phyloP scores from a whole-genome alignment of 805 yeast species.

The Priceomyces melissophilus region DNA sequence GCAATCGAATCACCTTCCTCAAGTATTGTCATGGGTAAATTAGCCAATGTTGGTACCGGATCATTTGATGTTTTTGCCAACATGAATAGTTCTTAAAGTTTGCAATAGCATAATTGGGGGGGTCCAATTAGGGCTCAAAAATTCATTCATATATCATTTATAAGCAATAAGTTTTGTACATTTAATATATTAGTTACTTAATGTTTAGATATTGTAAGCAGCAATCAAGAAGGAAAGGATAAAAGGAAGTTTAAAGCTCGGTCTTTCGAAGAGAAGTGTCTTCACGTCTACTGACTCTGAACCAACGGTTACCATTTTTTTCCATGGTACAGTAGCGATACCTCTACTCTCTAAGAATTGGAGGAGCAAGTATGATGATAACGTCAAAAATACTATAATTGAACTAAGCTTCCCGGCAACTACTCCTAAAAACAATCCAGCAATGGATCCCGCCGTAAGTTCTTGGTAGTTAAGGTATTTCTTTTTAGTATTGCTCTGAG shows the following conservation, averaged over 20 bases:
- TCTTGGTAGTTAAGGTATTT: slow-evolving; percentile 56
- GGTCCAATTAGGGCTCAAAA: neutral
- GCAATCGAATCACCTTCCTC: slow-evolving; percentile 90
- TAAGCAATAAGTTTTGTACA: slow-evolving; percentile 1
- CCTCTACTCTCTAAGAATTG: slow-evolving; percentile 59
- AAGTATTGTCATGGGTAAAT: slow-evolving; percentile 85
- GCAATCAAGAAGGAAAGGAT: slow-evolving; percentile 54
- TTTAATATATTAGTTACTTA: slow-evolving; percentile 14
- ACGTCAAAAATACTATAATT: slow-evolving; percentile 47
- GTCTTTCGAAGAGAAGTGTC: slow-evolving; percentile 52
- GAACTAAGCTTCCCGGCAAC: slow-evolving; percentile 59
- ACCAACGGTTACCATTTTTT: slow-evolving; percentile 29
- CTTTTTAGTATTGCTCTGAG: slow-evolving; percentile 18
- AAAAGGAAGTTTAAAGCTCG: slow-evolving; percentile 60
- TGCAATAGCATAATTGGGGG: slow-evolving; percentile 2
- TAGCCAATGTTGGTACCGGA: slow-evolving; percentile 93
- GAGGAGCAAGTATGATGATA: slow-evolving; percentile 40
- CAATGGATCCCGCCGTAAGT: slow-evolving; percentile 59
- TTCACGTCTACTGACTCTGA: slow-evolving; percentile 41
- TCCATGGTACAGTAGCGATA: slow-evolving; percentile 47
- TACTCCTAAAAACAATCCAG: slow-evolving; percentile 57
- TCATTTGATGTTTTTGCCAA: slow-evolving; percentile 74
- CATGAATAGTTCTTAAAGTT: slow-evolving; percentile 43
- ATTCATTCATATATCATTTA: neutral
- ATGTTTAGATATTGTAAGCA: slow-evolving; percentile 49